Evolutionary conservation across 768 basidiomycete genomes (phyloP).

Genomic region (Tremella yokohamensis): DNA sequence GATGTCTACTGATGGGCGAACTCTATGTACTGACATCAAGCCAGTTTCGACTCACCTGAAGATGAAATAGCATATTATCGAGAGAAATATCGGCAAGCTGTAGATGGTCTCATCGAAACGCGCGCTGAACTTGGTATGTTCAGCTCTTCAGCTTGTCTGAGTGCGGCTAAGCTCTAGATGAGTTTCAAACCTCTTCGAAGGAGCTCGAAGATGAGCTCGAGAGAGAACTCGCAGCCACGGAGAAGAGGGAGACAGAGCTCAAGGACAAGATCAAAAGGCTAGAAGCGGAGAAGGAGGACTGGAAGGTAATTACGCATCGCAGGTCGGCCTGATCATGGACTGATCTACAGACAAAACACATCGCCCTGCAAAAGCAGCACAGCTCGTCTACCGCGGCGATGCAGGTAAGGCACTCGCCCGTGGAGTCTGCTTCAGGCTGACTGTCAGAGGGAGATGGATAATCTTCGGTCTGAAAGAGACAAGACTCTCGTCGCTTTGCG

Average conservation of each 20-base stretch:
- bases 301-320: conserved; percentile 28
- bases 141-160: background rate
- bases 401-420: conserved; percentile 76
- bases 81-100: conserved; percentile 36
- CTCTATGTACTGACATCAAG: background rate
- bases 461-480: conserved; percentile 53
- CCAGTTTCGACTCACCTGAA: conserved; percentile 40
- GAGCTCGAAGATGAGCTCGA: conserved; percentile 51
- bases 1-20: background rate
- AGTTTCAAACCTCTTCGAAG: conserved; percentile 48
- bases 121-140: conserved; percentile 44
- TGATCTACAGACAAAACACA: conserved; percentile 46
- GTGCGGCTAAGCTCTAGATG: conserved; percentile 37
- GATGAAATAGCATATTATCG: conserved; percentile 41
- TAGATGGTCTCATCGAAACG: conserved; percentile 43
- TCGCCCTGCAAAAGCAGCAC: conserved; percentile 56
- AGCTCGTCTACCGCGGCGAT: conserved; percentile 86
- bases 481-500: conserved; percentile 47
- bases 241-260: conserved; percentile 41
- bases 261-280: conserved; percentile 38
- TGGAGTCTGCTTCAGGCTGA: conserved; percentile 56
- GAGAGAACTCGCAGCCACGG: conserved; percentile 43
- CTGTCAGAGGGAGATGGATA: conserved; percentile 82
- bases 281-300: conserved; percentile 42
- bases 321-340: conserved; percentile 4